Base-by-base conservation (phyloP, 257 asterid genomes). In the Vinca minor region DNA sequence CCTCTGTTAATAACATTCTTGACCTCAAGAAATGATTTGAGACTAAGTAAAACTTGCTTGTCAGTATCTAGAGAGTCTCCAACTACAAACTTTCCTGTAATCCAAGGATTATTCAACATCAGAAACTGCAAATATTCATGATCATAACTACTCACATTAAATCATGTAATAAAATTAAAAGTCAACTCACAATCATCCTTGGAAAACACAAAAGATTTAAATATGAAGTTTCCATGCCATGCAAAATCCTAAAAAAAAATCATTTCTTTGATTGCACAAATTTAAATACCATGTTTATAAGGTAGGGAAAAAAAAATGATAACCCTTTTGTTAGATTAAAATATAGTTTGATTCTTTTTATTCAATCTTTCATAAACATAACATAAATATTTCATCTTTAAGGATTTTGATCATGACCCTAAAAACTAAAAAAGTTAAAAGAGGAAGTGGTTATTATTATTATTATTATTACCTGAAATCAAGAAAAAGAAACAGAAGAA, bases 21-120 rank as follows among this genome's bases (percentile, higher is more conserved):
- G 0, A 23, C 8, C 67, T 78, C 73, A 18, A 93, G 94, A 77
- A 76, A 80, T 26, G 81, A 31, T 69, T 78, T 84, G 28, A 89
- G 84, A 41, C 73, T 36, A 14, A 89, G 61, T 23, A 93, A 55
- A 6, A 83, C 84, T n/a, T 85, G 70, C 69, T 56, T 83, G 82
- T 93, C 98, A 50, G 79, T 77, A 34, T 78, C 85, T 8, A 84
- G 26, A 8, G 92, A 76, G 5, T 79, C 79, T 35, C 94, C 96
- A 68, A 69, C 32, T 44, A 87, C 97, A 65, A 76, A 58, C 71
- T 64, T 66, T 7, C 93, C 98, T 86, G 71, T 71, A 52, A 60
- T 50, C 7, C 58, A 70, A 49, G 5, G 71, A 18, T 41, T 8
- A 11, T 3, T 12, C 34, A 56, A 56, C 9, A 29, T 66, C 31